Percentiles rank a stretch among this genome's conserved stretches.
phyloP scores from a whole-genome alignment of 1,139 yeast genomes.

The Blastobotrys raffinosifermentans region DNA sequence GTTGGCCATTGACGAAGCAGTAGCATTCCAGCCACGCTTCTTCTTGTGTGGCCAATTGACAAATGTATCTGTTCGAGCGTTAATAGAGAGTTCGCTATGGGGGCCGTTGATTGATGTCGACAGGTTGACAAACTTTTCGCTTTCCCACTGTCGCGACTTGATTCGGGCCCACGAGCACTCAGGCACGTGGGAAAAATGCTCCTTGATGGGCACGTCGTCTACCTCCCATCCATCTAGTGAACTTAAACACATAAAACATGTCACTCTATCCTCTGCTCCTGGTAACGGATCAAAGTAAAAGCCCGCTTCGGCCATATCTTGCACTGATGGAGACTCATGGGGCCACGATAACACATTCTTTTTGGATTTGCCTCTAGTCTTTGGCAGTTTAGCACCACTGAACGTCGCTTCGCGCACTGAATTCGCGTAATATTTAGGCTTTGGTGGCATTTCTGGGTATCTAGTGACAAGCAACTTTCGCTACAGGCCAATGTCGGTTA shows the following conservation, averaged over 20 bases:
- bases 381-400: constrained; percentile 18
- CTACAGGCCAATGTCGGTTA: too few species aligned
- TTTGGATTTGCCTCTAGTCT: constrained; percentile 21
- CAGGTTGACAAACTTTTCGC: constrained; percentile 9
- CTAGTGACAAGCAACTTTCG: too few species aligned
- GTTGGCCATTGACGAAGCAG: constrained; percentile 41
- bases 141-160: constrained; percentile 24
- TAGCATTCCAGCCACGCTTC: constrained; percentile 37
- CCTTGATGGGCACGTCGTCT: constrained; percentile 33
- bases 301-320: constrained; percentile 54
- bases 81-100: constrained; percentile 33
- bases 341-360: constrained; percentile 28
- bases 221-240: constrained; percentile 36
- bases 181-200: constrained; percentile 45
- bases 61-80: constrained; percentile 48
- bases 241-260: constrained; percentile 56
- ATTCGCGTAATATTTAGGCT: constrained; percentile 15
- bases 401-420: constrained; percentile 26
- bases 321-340: constrained; percentile 26
- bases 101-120: constrained; percentile 33
- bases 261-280: constrained; percentile 42
- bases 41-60: constrained; percentile 52
- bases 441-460: constrained; percentile 5
- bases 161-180: constrained; percentile 42
- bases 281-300: constrained; percentile 57